Base-by-base conservation (phyloP, 2,329 filamentous ascomycete genomes). In the Neodidymelliopsis sp. region DNA sequence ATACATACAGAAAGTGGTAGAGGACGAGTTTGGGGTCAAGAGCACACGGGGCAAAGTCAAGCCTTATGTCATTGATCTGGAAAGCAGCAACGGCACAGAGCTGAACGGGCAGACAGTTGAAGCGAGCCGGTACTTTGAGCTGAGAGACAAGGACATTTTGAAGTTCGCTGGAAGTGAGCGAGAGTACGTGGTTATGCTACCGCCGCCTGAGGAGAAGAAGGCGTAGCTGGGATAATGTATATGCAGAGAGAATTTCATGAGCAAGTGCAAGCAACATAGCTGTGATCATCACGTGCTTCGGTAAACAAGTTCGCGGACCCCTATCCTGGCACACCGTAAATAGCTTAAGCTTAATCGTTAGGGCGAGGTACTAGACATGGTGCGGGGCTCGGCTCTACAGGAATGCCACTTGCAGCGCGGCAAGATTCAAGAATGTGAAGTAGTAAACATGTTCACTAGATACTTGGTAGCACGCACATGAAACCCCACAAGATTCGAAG, bases 111-210 rank as follows among this genome's bases (percentile, higher is more conserved):
- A 90, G 53, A 79, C 77, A 62, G 76, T 96, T 3, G 88, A 90
- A 2, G 80, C 83, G 11, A 89, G 89, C 65, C 82, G 91, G 54
- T 99, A 91, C 72, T 77, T 96, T 41, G 93, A 99, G 74, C 74
- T 97, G 46, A 83, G 87, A 69, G 88, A 94, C 70, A 92, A 91
- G 75, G 94, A 99, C 72, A 85, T 99, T 69, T 72, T 99, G 49
- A 85, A 85, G 66, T 95, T 99, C 75, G 94, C 92, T 8, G 81
- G 89, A 51, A 96, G 91, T 69, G 88, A 89, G 50, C 84, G 91
- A 63, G 94, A 99, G 74, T 99, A 97, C 72, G 91, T 99, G n/a
- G 73, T 97, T 51, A 94, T 97, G 90, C 81, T 97, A 49, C 82
- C 84, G 22, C 69, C 69, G 15, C 57, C 60, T 5, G 69, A 70